Percentiles rank a stretch among this genome's conserved stretches.
Evolutionary conservation across 495 filamentous ascomycete species (phyloP).

Genomic region (Penicillium parvum): DNA sequence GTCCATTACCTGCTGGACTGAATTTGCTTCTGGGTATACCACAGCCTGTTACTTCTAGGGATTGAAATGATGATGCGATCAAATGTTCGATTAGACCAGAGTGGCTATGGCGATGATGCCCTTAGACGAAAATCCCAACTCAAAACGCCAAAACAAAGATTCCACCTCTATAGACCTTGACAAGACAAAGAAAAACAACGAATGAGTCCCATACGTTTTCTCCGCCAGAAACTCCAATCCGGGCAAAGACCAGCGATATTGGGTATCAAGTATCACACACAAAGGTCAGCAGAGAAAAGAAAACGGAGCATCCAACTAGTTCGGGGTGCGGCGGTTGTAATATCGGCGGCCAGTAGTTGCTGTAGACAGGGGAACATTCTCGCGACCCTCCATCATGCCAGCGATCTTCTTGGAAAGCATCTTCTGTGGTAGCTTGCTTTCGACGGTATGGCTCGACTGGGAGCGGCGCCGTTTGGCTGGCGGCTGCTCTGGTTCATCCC

Average conservation of each 20-base stretch:
- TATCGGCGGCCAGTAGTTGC: conserved; percentile 25
- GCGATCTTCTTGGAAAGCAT: conserved; percentile 41
- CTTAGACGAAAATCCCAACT: conserved; percentile 1
- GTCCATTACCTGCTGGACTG: background rate
- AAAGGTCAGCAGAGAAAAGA: conserved; percentile 8
- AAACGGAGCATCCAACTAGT: conserved; percentile 6
- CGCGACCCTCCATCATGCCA: conserved; percentile 51
- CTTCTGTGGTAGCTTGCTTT: conserved; percentile 42
- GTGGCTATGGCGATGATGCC: background rate
- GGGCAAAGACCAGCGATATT: conserved; percentile 18
- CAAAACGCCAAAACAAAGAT: conserved; percentile 6
- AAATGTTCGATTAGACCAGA: background rate
- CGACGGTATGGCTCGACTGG: conserved; percentile 23
- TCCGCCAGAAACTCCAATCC: conserved; percentile 22
- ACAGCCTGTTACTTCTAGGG: background rate
- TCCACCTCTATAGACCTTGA: too few relatives aligned
- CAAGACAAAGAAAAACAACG: conserved; percentile 6
- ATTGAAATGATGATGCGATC: background rate
- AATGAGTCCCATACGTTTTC: conserved; percentile 11
- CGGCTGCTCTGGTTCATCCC: conserved; percentile 43
- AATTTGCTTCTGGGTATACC: conserved; percentile 1
- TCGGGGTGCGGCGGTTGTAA: conserved; percentile 26
- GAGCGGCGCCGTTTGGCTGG: conserved; percentile 52
- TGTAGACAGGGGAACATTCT: conserved; percentile 52
- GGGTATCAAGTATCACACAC: conserved; percentile 25